phyloP scores from a whole-genome alignment of 1,284 basidiomycete species.

The Ustilago curta region DNA sequence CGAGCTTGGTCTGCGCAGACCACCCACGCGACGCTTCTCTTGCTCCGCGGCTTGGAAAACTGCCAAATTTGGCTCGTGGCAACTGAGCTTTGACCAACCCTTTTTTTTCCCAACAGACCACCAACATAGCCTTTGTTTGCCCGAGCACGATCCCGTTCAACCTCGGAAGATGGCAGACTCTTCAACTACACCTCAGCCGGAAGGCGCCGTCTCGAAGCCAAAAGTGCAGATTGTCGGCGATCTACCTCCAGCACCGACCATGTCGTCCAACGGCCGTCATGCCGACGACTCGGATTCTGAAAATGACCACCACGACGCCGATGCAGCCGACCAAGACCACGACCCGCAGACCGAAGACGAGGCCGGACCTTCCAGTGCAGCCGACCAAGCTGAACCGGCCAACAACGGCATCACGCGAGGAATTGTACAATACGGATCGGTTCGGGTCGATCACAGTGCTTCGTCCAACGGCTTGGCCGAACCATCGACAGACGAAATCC shows the following conservation, averaged over 20 bases:
- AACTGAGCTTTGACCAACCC: slow-evolving; percentile 23
- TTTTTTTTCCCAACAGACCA: background rate
- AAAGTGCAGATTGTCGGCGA: slow-evolving; percentile 43
- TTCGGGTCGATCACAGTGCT: slow-evolving; percentile 31
- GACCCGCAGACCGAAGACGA: slow-evolving; percentile 54
- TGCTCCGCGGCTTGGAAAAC: background rate
- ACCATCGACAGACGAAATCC: slow-evolving; percentile 32
- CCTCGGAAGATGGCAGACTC: slow-evolving; percentile 13
- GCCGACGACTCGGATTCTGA: slow-evolving; percentile 49
- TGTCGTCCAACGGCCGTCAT: slow-evolving; percentile 21
- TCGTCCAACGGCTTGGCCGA: slow-evolving; percentile 6
- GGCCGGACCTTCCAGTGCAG: slow-evolving; percentile 30
- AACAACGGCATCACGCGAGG: slow-evolving; percentile 41
- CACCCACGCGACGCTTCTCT: slow-evolving; percentile 9
- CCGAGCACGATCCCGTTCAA: background rate
- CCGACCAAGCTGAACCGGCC: slow-evolving; percentile 19
- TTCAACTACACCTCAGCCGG: background rate
- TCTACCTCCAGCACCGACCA: slow-evolving; percentile 24
- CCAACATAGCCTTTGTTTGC: background rate
- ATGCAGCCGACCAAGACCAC: slow-evolving; percentile 16
- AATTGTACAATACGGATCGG: slow-evolving; percentile 42
- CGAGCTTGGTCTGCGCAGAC: background rate
- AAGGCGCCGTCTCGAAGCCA: background rate
- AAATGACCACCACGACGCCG: slow-evolving; percentile 21
- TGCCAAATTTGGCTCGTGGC: slow-evolving; percentile 21